These are phyloP conservation scores for Nothopassalora personata DNA, from an alignment of 2,329 filamentous ascomycete species.

Conservation along the genomic window DNA sequence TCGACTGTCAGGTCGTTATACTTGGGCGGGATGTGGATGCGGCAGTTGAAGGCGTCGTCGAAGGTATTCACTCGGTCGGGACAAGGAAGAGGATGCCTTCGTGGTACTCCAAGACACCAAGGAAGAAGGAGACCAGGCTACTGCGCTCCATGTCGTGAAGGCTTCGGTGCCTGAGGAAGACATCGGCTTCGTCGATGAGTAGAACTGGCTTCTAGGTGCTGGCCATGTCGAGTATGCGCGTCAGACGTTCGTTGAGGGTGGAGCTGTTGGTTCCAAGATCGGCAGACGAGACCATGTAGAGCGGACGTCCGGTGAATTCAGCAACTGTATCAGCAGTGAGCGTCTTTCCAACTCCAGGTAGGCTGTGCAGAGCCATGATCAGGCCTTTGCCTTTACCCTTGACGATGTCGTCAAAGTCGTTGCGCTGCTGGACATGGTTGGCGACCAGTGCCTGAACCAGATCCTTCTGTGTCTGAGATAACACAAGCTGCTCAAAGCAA, in stretches of 20 bases:
- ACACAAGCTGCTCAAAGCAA: constrained; percentile 31
- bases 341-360: constrained; percentile 39
- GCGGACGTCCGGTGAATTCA: constrained; percentile 36
- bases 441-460: constrained; percentile 32
- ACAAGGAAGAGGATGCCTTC: constrained; percentile 36
- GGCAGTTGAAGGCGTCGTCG: constrained; percentile 36
- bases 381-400: constrained; percentile 39
- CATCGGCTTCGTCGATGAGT: constrained; percentile 77
- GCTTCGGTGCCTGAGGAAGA: constrained; percentile 75
- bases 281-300: constrained; percentile 35
- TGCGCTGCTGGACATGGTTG: constrained; percentile 24
- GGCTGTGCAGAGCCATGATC: constrained; percentile 34
- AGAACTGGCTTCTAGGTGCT: constrained; percentile 84
- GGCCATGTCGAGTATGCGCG: constrained; percentile 67
- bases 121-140: constrained; percentile 61
- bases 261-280: constrained; percentile 41
- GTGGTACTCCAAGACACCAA: constrained; percentile 37
- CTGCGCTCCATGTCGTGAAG: constrained; percentile 80
- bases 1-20: constrained; percentile 23
- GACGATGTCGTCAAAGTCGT: constrained; percentile 30
- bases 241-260: constrained; percentile 37
- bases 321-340: constrained; percentile 38
- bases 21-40: constrained; percentile 33
- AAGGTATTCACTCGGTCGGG: constrained; percentile 34
- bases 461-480: constrained; percentile 29